Evolutionary conservation across 352 stramenopile species (phyloP).

Genomic region (Pilasporangium apinafurcum): DNA sequence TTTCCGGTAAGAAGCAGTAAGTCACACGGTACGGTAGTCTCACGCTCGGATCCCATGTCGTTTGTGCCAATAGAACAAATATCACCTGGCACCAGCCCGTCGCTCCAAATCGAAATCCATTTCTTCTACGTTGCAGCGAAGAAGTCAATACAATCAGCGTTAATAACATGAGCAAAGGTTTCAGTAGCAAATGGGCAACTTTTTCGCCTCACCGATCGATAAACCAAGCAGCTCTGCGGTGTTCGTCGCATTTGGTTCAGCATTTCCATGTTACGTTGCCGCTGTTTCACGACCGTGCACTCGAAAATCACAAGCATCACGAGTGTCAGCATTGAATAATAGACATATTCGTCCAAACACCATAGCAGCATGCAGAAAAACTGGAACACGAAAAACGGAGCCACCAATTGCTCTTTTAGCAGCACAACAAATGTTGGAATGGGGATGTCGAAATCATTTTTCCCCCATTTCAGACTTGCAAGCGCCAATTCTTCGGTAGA

Average conservation of each 20-base stretch:
- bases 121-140: constrained; percentile 14
- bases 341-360: constrained; percentile 97
- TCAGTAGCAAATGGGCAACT: background rate
- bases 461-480: constrained; percentile 27
- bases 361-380: constrained; percentile 94
- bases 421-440: constrained; percentile 80
- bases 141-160: background rate
- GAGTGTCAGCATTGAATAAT: constrained; percentile 95
- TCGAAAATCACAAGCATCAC: constrained; percentile 94
- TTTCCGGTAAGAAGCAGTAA: constrained; percentile 86
- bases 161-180: background rate
- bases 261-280: constrained; percentile 83
- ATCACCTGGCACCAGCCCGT: constrained; percentile 79
- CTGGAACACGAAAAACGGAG: constrained; percentile 98
- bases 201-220: constrained; percentile 21
- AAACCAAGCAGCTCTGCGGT: constrained; percentile 73
- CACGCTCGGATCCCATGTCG: constrained; percentile 2
- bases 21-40: constrained; percentile 80
- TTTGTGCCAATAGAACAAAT: constrained; percentile 73
- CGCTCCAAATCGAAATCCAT: constrained; percentile 58
- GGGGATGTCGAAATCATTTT: constrained; percentile 86
- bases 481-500: constrained; percentile 6
- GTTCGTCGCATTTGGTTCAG: constrained; percentile 80
- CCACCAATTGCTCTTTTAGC: constrained; percentile 90
- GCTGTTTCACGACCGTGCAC: constrained; percentile 87